Percentiles rank a stretch among this genome's conserved stretches.
phyloP scores from a whole-genome alignment of 2,329 filamentous ascomycete species.

The Trichoderma atroviride region DNA sequence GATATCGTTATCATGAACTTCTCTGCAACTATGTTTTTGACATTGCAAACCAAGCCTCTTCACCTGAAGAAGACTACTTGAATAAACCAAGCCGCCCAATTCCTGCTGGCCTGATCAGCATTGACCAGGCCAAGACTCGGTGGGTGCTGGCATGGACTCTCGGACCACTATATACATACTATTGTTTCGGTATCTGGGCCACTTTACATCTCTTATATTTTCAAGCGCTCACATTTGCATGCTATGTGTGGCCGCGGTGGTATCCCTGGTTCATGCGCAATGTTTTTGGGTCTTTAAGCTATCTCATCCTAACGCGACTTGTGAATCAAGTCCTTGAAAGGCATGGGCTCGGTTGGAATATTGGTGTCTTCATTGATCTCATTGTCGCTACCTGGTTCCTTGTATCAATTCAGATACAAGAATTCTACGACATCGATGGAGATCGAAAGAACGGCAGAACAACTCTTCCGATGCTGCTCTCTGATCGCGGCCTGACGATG shows the following conservation, averaged over 20 bases:
- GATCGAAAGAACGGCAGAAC: background rate
- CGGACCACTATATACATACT: background rate
- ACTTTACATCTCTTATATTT: background rate
- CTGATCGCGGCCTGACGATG: background rate
- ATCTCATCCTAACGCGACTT: background rate
- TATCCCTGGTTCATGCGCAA: background rate
- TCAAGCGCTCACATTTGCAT: background rate
- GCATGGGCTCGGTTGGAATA: background rate
- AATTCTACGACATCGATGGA: background rate
- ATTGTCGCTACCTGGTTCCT: background rate
- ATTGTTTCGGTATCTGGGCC: background rate
- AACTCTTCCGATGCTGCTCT: background rate
- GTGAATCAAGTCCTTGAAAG: background rate
- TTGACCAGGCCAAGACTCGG: background rate
- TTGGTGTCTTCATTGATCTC: background rate
- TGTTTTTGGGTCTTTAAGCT: background rate
- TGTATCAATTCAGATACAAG: background rate
- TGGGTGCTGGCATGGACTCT: background rate
- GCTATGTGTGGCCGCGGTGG: background rate
- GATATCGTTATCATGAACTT: background rate
- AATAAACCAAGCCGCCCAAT: background rate
- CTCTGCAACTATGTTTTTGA: background rate
- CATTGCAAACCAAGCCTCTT: background rate
- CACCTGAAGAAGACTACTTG: background rate
- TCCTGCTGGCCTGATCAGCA: background rate